Conservation (phyloP, 768 basidiomycete genomes). For the Tubosaeta sp. region DNA sequence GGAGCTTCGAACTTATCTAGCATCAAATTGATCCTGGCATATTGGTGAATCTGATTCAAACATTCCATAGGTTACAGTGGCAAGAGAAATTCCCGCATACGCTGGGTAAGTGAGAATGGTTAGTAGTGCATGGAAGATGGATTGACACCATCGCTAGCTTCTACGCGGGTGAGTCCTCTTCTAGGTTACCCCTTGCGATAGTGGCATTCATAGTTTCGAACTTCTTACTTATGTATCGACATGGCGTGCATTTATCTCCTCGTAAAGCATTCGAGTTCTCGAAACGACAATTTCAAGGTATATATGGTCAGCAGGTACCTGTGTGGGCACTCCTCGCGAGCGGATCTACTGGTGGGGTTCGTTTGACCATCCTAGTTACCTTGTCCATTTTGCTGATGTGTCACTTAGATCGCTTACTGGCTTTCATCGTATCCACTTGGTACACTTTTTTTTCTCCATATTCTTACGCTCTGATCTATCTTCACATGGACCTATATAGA, state of each 20-base stretch:
- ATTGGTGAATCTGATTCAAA: not conserved
- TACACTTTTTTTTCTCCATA: constrained; percentile 19
- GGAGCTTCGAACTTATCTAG: constrained; percentile 11
- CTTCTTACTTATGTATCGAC: not conserved
- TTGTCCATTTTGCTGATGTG: not conserved
- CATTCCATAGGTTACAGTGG: constrained; percentile 68
- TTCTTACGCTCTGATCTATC: not conserved
- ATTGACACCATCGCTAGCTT: constrained; percentile 42
- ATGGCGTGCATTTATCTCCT: not conserved
- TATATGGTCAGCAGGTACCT: constrained; percentile 65
- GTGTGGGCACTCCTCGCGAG: constrained; percentile 83
- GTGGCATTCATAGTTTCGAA: not conserved
- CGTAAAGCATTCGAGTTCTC: constrained; percentile 78
- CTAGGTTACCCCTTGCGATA: not conserved
- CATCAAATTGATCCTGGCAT: not conserved
- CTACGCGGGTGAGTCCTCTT: constrained; percentile 47
- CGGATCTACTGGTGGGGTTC: constrained; percentile 77
- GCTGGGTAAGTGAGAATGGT: constrained; percentile 49
- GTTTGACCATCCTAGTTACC: constrained; percentile 21
- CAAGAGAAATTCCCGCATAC: constrained; percentile 93
- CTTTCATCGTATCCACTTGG: constrained; percentile 87
- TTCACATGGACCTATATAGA: constrained; percentile 41
- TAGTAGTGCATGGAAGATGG: not conserved
- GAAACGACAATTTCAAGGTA: constrained; percentile 67
- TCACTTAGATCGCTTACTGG: constrained; percentile 54